Evolutionary conservation across 2,329 filamentous ascomycete species (phyloP).

Genomic region (Colletotrichum sp.): DNA sequence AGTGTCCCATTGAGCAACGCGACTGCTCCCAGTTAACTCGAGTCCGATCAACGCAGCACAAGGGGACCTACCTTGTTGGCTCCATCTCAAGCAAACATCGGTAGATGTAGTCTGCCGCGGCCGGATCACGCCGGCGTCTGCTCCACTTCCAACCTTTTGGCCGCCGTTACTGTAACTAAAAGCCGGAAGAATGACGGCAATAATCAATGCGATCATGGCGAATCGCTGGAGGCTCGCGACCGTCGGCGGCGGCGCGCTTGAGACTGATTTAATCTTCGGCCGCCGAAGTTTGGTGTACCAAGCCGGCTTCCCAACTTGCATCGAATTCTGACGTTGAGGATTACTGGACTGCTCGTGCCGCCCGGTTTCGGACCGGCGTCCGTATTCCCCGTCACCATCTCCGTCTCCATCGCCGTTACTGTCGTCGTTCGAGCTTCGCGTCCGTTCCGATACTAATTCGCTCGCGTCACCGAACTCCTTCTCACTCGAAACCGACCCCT

Average conservation of each 20-base stretch:
- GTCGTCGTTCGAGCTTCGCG: conserved; percentile 6
- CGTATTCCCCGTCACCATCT: conserved; percentile 15
- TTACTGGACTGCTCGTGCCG: conserved; percentile 16
- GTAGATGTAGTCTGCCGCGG: conserved; percentile 26
- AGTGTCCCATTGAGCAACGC: conserved; percentile 76
- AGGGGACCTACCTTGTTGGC: conserved; percentile 58
- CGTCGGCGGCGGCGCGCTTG: conserved; percentile 46
- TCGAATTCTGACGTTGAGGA: conserved; percentile 25
- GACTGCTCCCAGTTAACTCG: conserved; percentile 38
- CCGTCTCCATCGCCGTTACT: conserved; percentile 25
- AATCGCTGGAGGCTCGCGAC: conserved; percentile 47
- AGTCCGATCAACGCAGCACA: accelerated
- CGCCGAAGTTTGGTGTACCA: conserved; percentile 52
- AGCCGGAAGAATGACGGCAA: conserved; percentile 55
- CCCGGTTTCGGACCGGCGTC: conserved; percentile 18
- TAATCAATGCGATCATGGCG: conserved; percentile 53
- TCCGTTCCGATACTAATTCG: conserved; percentile 18
- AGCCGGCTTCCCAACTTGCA: conserved; percentile 17
- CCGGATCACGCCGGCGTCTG: conserved; percentile 50
- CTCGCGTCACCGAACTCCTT: conserved; percentile 35
- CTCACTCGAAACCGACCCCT: conserved; percentile 25
- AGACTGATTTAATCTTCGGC: conserved; percentile 47
- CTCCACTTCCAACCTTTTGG: conserved; percentile 44
- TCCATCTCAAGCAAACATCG: conserved; percentile 69
- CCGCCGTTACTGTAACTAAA: conserved; percentile 48